These are phyloP conservation scores for Lophiotrema nucula DNA, from an alignment of 495 filamentous ascomycete genomes.

Conservation along the genomic window DNA sequence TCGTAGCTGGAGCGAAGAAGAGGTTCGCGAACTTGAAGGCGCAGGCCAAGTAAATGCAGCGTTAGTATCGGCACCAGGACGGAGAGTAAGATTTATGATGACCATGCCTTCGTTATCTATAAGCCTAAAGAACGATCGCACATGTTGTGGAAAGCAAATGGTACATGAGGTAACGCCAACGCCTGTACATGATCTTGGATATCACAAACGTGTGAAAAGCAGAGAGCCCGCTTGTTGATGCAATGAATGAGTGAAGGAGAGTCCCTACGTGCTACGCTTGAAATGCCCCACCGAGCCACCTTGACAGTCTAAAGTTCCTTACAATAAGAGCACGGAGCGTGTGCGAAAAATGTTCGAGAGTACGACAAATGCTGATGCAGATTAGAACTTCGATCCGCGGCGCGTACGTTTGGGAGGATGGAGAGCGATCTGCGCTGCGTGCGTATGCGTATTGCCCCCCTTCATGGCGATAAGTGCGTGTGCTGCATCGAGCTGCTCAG, in stretches of 20 bases:
- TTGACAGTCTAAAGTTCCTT: not conserved
- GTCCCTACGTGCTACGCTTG: constrained; percentile 11
- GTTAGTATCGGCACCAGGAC: too few relatives aligned
- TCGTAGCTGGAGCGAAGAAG: constrained; percentile 30
- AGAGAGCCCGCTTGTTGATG: not conserved
- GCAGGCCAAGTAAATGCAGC: constrained; percentile 18
- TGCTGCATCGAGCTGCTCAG: constrained; percentile 27
- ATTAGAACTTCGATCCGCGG: constrained; percentile 19
- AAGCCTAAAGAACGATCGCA: too few relatives aligned
- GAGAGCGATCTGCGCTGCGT: not conserved
- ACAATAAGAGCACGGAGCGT: not conserved
- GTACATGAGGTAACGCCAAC: too few relatives aligned
- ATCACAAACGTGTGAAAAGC: constrained; percentile 19
- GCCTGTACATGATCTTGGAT: too few relatives aligned
- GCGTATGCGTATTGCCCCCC: too few relatives aligned
- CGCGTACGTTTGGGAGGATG: constrained; percentile 24
- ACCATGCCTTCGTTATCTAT: too few relatives aligned
- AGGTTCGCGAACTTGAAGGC: constrained; percentile 34
- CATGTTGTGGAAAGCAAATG: too few relatives aligned
- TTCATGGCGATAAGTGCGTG: too few relatives aligned
- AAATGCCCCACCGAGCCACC: not conserved
- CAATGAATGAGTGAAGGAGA: constrained; percentile 1
- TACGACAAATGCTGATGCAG: not conserved
- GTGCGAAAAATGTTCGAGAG: too few relatives aligned
- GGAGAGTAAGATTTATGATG: too few relatives aligned